A percentile compares a stretch with the other conserved stretches of the same genome.
phyloP scores from a whole-genome alignment of 2,329 filamentous ascomycete genomes.

The Sclerotinia minor region DNA sequence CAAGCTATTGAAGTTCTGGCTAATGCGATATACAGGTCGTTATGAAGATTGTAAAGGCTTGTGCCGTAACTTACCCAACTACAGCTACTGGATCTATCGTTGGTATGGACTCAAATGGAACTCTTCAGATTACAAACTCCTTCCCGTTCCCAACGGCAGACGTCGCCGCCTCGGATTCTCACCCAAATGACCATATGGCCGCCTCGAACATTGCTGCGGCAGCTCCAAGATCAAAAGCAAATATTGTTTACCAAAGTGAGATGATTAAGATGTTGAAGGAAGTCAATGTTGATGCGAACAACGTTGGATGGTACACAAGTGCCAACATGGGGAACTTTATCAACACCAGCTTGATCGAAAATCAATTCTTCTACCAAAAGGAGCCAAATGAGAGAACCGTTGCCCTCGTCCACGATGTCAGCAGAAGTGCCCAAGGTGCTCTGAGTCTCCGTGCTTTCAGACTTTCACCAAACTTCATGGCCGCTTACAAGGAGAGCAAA shows the following conservation, averaged over 20 bases:
- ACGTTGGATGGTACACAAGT: slow-evolving; percentile 97
- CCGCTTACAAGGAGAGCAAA: slow-evolving; percentile 90
- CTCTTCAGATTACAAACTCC: slow-evolving; percentile 88
- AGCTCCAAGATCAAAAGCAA: slow-evolving; percentile 89
- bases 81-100: slow-evolving; percentile 87
- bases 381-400: slow-evolving; percentile 83
- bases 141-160: slow-evolving; percentile 92
- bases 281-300: slow-evolving; percentile 98
- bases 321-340: slow-evolving; percentile 98
- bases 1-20: slow-evolving; percentile 34
- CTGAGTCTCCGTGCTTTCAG: slow-evolving; percentile 89
- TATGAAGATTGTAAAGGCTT: slow-evolving; percentile 98
- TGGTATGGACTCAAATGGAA: slow-evolving; percentile 82
- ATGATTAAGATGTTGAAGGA: slow-evolving; percentile 97
- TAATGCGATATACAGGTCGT: slow-evolving; percentile 63
- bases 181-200: slow-evolving; percentile 66
- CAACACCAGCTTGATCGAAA: slow-evolving; percentile 93
- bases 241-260: slow-evolving; percentile 84
- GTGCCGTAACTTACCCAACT: slow-evolving; percentile 82
- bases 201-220: slow-evolving; percentile 76
- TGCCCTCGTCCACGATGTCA: slow-evolving; percentile 91
- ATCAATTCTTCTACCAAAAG: slow-evolving; percentile 96
- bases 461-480: slow-evolving; percentile 83
- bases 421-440: slow-evolving; percentile 88
- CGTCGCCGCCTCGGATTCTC: slow-evolving; percentile 63